A percentile compares a stretch with the other conserved stretches of the same genome.
Conservation (phyloP, 116 monocot genomes). For the Zostera marina region DNA sequence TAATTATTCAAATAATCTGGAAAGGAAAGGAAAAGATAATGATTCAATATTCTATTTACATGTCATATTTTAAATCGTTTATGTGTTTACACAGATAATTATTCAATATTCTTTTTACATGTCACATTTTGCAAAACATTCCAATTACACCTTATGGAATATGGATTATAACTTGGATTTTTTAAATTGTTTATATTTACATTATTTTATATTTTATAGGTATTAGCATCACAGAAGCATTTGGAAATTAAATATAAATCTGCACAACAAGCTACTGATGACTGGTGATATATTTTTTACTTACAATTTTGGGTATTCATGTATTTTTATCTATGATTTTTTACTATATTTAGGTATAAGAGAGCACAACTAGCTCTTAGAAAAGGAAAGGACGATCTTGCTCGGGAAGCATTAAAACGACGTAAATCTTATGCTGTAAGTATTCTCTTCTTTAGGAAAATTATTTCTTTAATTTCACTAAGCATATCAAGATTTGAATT, state of each 20-base stretch:
- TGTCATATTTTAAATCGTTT: no score
- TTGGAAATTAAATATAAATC: conserved; percentile 92
- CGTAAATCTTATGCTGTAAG: conserved; percentile 96
- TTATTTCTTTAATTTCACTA: background rate
- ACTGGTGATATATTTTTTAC: conserved; percentile 36
- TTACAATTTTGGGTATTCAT: background rate
- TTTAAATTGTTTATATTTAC: background rate
- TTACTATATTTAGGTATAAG: conserved; percentile 43
- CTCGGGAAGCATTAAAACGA: conserved; percentile 94
- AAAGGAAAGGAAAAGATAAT: no score
- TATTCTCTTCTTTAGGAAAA: conserved; percentile 1
- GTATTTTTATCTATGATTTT: background rate
- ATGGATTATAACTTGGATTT: background rate
- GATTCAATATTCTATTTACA: no score
- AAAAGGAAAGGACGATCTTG: conserved; percentile 97
- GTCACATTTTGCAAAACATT: no score
- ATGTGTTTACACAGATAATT: no score
- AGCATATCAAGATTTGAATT: no score
- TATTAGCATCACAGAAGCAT: conserved; percentile 88
- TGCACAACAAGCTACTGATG: conserved; percentile 79
- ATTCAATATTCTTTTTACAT: no score
- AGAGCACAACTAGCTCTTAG: conserved; percentile 92
- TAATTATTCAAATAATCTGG: no score
- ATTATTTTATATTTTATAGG: conserved; percentile 23
- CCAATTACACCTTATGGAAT: no score